These are phyloP conservation scores for Suillus lakei DNA, from an alignment of 768 basidiomycete genomes.

Conservation along the genomic window DNA sequence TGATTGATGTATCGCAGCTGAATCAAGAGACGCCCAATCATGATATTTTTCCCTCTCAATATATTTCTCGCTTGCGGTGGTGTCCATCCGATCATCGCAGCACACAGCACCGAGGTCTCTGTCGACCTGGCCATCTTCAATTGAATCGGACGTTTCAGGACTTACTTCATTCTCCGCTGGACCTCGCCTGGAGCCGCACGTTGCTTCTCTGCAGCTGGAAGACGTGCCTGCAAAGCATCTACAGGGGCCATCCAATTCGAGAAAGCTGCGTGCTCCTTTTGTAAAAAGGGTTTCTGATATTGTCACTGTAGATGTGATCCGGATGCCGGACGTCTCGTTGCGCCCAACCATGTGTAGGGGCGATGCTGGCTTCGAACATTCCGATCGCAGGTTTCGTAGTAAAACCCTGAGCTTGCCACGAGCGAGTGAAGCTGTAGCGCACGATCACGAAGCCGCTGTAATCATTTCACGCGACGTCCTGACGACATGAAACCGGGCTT, in stretches of 20 bases:
- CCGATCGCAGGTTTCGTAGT: constrained; percentile 30
- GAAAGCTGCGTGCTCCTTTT: constrained; percentile 27
- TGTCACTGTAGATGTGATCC: constrained; percentile 38
- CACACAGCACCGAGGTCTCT: constrained; percentile 24
- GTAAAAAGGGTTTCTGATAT: constrained; percentile 37
- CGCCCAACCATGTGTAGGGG: constrained; percentile 27
- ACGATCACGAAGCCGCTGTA: constrained; percentile 15
- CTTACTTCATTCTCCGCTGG: constrained; percentile 26
- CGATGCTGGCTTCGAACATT: constrained; percentile 41
- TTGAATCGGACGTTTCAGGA: constrained; percentile 27
- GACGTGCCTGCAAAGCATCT: constrained; percentile 36
- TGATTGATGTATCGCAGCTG: neutral
- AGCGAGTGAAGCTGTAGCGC: constrained; percentile 12
- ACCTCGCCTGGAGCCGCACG: constrained; percentile 27
- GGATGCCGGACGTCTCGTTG: constrained; percentile 35
- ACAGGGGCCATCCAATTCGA: constrained; percentile 16
- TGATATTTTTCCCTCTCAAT: constrained; percentile 9
- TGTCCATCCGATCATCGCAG: constrained; percentile 36
- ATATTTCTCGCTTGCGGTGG: constrained; percentile 17
- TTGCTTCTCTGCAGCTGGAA: constrained; percentile 39
- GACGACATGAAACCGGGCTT: constrained; percentile 18
- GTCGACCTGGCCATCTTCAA: constrained; percentile 6
- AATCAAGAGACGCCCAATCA: neutral
- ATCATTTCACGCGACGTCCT: neutral
- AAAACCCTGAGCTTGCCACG: constrained; percentile 11